Base-by-base conservation (phyloP, 1,284 basidiomycete species). In the Moniliella sp. region DNA sequence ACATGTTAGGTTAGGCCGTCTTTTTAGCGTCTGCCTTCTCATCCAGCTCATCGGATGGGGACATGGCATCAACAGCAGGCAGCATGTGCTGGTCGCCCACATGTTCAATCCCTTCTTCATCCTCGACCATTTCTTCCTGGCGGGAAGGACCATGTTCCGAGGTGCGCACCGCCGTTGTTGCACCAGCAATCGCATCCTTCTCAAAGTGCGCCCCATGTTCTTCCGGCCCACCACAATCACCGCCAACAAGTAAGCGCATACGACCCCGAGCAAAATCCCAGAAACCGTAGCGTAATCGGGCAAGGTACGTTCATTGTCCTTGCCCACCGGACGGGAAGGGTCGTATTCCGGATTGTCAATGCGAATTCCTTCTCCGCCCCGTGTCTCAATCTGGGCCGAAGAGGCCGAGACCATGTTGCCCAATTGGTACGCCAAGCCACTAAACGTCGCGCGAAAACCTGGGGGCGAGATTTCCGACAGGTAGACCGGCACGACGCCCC, bases 381-480 rank as follows among this genome's bases (percentile, higher is more conserved):
- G 72, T 1, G 84, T 74, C 69, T 93, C 84, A 46, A 94, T 88
- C 58, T 91, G 82, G 0, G 81, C 72, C 3, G 79, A 76, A 0
- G 81, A 79, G 0, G 76, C 73, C 0, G 78, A 81, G 5, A 86
- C 72, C 76, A 88, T 88, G 48, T 62, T 65, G 36, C 62, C 62
- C 25, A 61, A 43, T 36, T 91, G 84, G 64, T 88, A 94, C 0
- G 78, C 75, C 0, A 88, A 71, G 43, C 86, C 86, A 13, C 78
- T 76, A 68, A 88, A 93, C 0, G 80, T 78, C 5, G 83, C 81
- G 33, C 86, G 70, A 70, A 91, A 94, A 0, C 81, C 82, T 0
- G 83, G 75, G 0, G 84, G 82, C 0, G 79, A 76, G 62, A 86
- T 74, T 62, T 94, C 88, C 2, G 75, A 70, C n/a, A 91, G 67